These are phyloP conservation scores for Starmerella gropengiesseri DNA, from an alignment of 805 yeast genomes.

Conservation along the genomic window DNA sequence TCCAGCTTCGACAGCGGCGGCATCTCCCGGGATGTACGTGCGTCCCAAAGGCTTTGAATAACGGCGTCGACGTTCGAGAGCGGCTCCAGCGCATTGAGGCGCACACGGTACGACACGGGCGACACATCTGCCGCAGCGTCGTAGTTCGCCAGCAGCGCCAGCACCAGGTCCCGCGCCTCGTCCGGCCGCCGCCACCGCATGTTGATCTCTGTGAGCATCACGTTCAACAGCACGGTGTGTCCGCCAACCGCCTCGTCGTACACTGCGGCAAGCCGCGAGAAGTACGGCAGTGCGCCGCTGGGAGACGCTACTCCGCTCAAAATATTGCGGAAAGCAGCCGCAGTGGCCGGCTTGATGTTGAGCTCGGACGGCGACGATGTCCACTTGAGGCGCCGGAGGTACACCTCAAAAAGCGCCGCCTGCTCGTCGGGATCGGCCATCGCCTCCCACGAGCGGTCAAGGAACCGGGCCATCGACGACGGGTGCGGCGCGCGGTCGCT, in stretches of 20 bases:
- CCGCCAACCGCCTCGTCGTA: conserved; percentile 9
- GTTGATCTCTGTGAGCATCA: conserved; percentile 19
- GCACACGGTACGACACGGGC: conserved; percentile 21
- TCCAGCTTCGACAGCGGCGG: conserved; percentile 15
- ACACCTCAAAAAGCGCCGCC: conserved; percentile 14
- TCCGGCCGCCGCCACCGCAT: conserved; percentile 13
- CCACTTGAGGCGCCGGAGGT: conserved; percentile 15
- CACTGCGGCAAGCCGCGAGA: conserved; percentile 9
- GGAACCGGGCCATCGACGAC: conserved; percentile 19
- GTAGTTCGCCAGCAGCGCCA: conserved; percentile 16
- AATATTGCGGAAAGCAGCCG: conserved; percentile 14
- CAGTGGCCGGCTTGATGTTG: conserved; percentile 18
- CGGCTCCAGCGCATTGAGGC: conserved; percentile 20
- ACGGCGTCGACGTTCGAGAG: conserved; percentile 11
- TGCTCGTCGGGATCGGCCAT: conserved; percentile 8
- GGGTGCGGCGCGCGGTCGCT: conserved; percentile 18
- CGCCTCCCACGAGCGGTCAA: conserved; percentile 13
- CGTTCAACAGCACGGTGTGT: conserved; percentile 20
- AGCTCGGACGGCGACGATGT: conserved; percentile 14
- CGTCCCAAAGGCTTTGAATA: conserved; percentile 15
- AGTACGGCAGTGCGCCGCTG: background rate
- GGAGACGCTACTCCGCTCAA: conserved; percentile 4
- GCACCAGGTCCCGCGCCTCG: conserved; percentile 12
- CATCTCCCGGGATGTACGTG: conserved; percentile 4
- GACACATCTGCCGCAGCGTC: conserved; percentile 6